Percentiles rank a stretch among this genome's conserved stretches.
phyloP scores from a whole-genome alignment of 2,329 filamentous ascomycete genomes.

The Hypomyces rosellus region DNA sequence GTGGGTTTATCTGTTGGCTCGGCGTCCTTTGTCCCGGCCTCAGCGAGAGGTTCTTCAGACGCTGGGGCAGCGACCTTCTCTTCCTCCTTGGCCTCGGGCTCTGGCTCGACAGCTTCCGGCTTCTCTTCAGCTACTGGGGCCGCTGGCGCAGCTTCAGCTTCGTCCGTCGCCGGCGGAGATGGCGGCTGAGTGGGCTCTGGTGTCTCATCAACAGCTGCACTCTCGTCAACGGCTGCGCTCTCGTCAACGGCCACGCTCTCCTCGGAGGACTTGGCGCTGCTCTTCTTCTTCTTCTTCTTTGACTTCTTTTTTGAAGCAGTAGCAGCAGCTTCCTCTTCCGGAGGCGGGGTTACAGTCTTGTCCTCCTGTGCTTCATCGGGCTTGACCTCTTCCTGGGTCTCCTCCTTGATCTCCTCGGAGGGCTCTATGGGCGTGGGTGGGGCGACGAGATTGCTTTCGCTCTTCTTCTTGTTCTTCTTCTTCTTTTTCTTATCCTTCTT shows the following conservation, averaged over 20 bases:
- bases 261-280: conserved; percentile 7
- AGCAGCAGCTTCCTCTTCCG: conserved; percentile 4
- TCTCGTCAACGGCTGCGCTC: conserved; percentile 5
- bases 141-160: neutral
- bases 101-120: conserved; percentile 7
- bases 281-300: conserved; percentile 14
- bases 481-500: conserved; percentile 17
- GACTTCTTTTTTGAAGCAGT: conserved; percentile 11
- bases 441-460: conserved; percentile 9
- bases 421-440: neutral
- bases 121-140: conserved; percentile 6
- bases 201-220: conserved; percentile 5
- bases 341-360: conserved; percentile 6
- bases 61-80: conserved; percentile 3
- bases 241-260: conserved; percentile 4
- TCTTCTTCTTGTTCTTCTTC: conserved; percentile 19
- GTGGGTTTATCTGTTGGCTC: neutral
- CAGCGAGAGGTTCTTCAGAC: neutral
- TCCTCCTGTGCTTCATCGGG: conserved; percentile 7
- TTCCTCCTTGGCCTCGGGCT: conserved; percentile 8
- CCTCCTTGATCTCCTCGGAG: neutral
- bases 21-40: conserved; percentile 2
- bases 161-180: conserved; percentile 7
- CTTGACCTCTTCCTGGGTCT: conserved; percentile 1
- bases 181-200: conserved; percentile 10